phyloP scores from a whole-genome alignment of 192 early-diverging fungal genomes.

The Paraglomus occultum region DNA sequence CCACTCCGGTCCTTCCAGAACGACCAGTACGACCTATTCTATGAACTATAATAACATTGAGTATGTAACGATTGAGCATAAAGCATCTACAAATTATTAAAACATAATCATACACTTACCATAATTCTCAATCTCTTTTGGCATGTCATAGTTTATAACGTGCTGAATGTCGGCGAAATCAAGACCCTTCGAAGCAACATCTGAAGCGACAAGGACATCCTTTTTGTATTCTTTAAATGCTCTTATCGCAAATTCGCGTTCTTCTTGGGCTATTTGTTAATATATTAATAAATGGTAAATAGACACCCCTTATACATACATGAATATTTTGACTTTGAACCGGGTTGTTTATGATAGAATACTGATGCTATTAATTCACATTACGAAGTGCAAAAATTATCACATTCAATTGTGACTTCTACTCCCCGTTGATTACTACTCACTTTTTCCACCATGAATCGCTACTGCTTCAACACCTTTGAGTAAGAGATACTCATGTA shows the following conservation, averaged over 20 bases:
- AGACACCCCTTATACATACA: background rate
- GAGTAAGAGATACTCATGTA: constrained; percentile 92
- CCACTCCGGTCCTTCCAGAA: constrained; percentile 92
- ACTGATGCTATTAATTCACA: too few species aligned
- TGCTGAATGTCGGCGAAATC: constrained; percentile 97
- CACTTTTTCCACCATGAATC: constrained; percentile 93
- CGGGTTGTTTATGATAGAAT: background rate
- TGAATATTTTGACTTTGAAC: constrained; percentile 23
- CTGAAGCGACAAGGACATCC: constrained; percentile 96
- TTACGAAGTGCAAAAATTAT: background rate
- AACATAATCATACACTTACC: constrained; percentile 42
- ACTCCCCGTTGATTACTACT: constrained; percentile 20
- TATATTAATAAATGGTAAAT: background rate
- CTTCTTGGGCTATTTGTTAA: constrained; percentile 74
- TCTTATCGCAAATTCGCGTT: constrained; percentile 93
- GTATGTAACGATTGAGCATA: background rate
- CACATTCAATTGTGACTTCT: background rate
- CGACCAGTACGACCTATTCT: constrained; percentile 97
- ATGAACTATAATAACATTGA: constrained; percentile 58
- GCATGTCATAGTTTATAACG: constrained; percentile 99
- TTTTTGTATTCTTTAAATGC: constrained; percentile 88
- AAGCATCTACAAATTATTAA: too few species aligned
- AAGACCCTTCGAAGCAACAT: constrained; percentile 94
- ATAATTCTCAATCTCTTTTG: constrained; percentile 99
- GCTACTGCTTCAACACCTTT: constrained; percentile 94